A percentile compares a stretch with the other conserved stretches of the same genome.
Evolutionary conservation across 2,329 filamentous ascomycete genomes (phyloP).

Genomic region (Arthrobotrys musiformis): DNA sequence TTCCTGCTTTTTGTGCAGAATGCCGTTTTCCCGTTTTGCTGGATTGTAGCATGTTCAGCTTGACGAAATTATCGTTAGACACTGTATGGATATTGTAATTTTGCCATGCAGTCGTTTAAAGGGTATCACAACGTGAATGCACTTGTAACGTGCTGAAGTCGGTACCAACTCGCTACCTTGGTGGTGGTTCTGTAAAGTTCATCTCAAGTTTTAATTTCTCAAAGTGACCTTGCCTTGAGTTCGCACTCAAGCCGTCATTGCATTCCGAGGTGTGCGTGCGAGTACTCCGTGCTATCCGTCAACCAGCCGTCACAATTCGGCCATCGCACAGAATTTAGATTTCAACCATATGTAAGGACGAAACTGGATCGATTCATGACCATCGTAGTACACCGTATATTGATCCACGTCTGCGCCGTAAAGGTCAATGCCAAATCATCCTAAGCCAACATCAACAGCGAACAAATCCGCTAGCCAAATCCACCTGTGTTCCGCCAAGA

Average conservation of each 20-base stretch:
- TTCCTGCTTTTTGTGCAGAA: conserved; percentile 40
- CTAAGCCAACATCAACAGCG: conserved; percentile 11
- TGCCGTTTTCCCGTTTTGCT: conserved; percentile 43
- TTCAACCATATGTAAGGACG: neutral
- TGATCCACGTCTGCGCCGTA: conserved; percentile 25
- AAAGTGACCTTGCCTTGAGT: neutral
- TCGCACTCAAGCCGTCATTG: neutral
- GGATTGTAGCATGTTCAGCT: conserved; percentile 22
- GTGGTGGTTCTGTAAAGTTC: conserved; percentile 1
- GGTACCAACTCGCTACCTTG: conserved; percentile 33
- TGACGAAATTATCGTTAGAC: conserved; percentile 34
- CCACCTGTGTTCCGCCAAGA: conserved; percentile 29
- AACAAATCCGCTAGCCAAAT: conserved; percentile 27
- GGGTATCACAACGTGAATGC: conserved; percentile 29
- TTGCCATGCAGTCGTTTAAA: conserved; percentile 45
- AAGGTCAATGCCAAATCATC: conserved; percentile 26
- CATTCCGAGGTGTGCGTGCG: neutral
- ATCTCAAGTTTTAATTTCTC: conserved; percentile 10
- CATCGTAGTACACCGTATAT: neutral
- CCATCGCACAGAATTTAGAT: neutral
- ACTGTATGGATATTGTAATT: conserved; percentile 42
- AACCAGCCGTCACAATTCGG: conserved; percentile 5
- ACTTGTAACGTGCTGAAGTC: conserved; percentile 43
- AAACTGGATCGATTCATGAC: neutral
- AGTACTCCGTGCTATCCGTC: neutral